phyloP scores from a whole-genome alignment of 1,284 basidiomycete genomes.

The Cutaneotrichosporon sp. region DNA sequence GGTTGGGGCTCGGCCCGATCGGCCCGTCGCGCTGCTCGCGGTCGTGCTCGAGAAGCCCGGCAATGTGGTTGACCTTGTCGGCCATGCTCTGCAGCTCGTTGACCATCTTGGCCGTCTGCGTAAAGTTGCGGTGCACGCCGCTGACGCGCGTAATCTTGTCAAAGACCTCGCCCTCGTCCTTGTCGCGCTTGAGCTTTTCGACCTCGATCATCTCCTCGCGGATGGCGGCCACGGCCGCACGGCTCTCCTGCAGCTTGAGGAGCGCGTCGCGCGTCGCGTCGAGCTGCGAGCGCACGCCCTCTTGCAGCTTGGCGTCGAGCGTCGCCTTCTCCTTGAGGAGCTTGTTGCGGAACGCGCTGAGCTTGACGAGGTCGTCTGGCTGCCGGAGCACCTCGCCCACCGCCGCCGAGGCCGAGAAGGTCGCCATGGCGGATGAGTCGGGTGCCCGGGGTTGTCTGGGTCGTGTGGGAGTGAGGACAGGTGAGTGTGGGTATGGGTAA shows the following conservation, averaged over 20 bases:
- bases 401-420: slow-evolving; percentile 40
- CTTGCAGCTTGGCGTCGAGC: slow-evolving; percentile 89
- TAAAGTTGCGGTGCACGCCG: slow-evolving; percentile 91
- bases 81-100: slow-evolving; percentile 89
- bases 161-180: slow-evolving; percentile 59
- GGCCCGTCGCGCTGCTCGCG: slow-evolving; percentile 63
- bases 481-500: slow-evolving; percentile 3
- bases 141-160: slow-evolving; percentile 93
- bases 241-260: slow-evolving; percentile 76
- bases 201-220: slow-evolving; percentile 91
- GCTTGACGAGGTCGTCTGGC: slow-evolving; percentile 91
- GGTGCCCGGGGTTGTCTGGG: not conserved
- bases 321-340: slow-evolving; percentile 94
- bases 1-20: slow-evolving; percentile 78
- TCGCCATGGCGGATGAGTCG: slow-evolving; percentile 33
- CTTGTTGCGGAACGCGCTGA: slow-evolving; percentile 86
- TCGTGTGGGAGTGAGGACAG: not conserved
- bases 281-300: slow-evolving; percentile 90
- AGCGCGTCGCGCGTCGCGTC: slow-evolving; percentile 88
- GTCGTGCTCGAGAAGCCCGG: slow-evolving; percentile 75
- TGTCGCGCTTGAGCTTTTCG: slow-evolving; percentile 65
- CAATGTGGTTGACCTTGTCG: slow-evolving; percentile 74
- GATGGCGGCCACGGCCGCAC: slow-evolving; percentile 78
- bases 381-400: slow-evolving; percentile 75
- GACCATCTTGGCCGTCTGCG: slow-evolving; percentile 93